Base-by-base conservation (phyloP, 148 eudicot species). In the Camellia lanceoleosa region DNA sequence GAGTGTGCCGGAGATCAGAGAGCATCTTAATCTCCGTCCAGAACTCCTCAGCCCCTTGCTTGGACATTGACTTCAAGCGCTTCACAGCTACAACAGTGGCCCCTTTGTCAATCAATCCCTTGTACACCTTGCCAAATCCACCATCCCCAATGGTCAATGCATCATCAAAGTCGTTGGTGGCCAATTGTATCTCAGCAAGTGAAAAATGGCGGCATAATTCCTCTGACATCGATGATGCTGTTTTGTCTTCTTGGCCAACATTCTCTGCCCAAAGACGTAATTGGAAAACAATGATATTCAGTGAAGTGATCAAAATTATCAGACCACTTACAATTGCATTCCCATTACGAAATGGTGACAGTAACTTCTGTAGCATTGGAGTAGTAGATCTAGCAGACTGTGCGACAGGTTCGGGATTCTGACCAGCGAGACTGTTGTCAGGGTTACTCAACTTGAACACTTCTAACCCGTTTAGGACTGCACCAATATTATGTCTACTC, bases 401-500 rank as follows among this genome's bases (percentile, higher is more conserved):
- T 41, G 76, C 18, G 0, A 20, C 4, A 56, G 66, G 58, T 16
- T 66, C 62, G 43, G 87, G 82, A 67, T 82, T 82, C 3, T 76
- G 85, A 13, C 78, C 78, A 1, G 84, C 83, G 30, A 85, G 85
- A 75, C 41, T 79, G 42, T 73, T 68, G 54, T 60, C 66, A 13
- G 59, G 69, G 55, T 76, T 43, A 61, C 75, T 85, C 75, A 85
- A 9, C 76, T 85, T 85, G 30, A 85, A 78, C 41, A 85, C 74
- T 65, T 85, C 87, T 20, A 85, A 1, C 5, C 85, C 87, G 51
- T 68, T 85, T 18, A 85, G 43, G 9, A 72, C 2, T 10, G 44
- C 81, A 82, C 77, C 87, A 15, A 30, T 12, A 15, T 19, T 52
- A 52, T 30, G 18, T 0, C 75, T 75, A 30, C 47, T 42, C 44